Evolutionary conservation across 73 alveolate genomes (phyloP).

Genomic region (Paraurostyla sp.): DNA sequence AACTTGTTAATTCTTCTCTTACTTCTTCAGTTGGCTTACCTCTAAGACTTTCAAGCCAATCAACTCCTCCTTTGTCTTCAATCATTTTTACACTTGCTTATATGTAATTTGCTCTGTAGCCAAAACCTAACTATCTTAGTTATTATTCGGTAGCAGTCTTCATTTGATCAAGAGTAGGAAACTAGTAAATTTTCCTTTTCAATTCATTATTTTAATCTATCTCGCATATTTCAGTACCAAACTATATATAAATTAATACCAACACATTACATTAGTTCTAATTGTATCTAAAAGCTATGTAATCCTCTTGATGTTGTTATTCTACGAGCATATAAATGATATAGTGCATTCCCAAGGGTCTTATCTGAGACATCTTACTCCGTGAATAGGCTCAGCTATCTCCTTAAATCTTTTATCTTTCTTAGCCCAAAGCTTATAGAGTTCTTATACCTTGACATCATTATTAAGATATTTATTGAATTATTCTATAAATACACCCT

Average conservation of each 20-base stretch:
- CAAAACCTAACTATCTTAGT: conserved; percentile 77
- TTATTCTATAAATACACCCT: background rate
- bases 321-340: conserved; percentile 78
- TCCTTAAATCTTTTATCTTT: conserved; percentile 58
- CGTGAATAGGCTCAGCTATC: conserved; percentile 57
- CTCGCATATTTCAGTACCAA: conserved; percentile 45
- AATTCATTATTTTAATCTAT: conserved; percentile 29
- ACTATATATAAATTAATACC: conserved; percentile 39
- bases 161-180: conserved; percentile 73
- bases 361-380: conserved; percentile 81
- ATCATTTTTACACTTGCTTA: conserved; percentile 58
- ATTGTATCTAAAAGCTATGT: conserved; percentile 60
- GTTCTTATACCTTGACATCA: conserved; percentile 28
- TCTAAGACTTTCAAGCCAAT: conserved; percentile 68
- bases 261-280: conserved; percentile 36
- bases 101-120: conserved; percentile 82
- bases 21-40: conserved; percentile 58
- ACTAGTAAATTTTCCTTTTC: conserved; percentile 40
- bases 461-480: conserved; percentile 24
- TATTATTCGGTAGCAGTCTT: conserved; percentile 60
- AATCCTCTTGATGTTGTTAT: conserved; percentile 78
- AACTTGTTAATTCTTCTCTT: conserved; percentile 54
- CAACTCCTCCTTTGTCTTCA: conserved; percentile 79
- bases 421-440: conserved; percentile 54
- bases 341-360: conserved; percentile 86